phyloP scores from a whole-genome alignment of 495 filamentous ascomycete genomes.

The Penicillium alfredii region DNA sequence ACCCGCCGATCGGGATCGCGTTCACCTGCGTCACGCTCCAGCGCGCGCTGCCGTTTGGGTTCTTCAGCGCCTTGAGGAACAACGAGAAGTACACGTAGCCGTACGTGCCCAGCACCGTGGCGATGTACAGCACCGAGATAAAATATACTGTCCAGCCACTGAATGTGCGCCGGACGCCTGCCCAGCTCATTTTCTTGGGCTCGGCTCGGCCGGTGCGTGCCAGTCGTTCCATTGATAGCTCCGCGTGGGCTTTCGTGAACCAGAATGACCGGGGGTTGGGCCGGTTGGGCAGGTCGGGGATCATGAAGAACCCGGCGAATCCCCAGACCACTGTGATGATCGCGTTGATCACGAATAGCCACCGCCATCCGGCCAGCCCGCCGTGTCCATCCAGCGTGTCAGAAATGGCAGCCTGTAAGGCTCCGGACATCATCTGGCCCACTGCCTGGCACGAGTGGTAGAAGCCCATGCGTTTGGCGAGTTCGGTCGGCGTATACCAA shows the following conservation, averaged over 20 bases:
- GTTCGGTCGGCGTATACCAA: slow-evolving; percentile 34
- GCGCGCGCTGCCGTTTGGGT: slow-evolving; percentile 18
- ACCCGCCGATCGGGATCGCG: slow-evolving; percentile 29
- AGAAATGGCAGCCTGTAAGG: slow-evolving; percentile 30
- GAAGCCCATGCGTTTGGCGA: slow-evolving; percentile 44
- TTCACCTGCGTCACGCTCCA: slow-evolving; percentile 26
- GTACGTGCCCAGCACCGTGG: slow-evolving; percentile 27
- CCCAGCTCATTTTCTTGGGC: slow-evolving; percentile 27
- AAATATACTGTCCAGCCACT: slow-evolving; percentile 30
- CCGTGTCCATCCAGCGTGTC: slow-evolving; percentile 47
- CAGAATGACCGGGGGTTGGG: slow-evolving; percentile 29
- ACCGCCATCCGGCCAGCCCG: slow-evolving; percentile 61
- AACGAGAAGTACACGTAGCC: slow-evolving; percentile 29
- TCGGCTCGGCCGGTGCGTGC: slow-evolving; percentile 28
- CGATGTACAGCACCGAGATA: slow-evolving; percentile 23
- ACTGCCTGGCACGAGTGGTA: slow-evolving; percentile 34
- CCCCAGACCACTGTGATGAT: slow-evolving; percentile 52
- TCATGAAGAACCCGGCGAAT: slow-evolving; percentile 52
- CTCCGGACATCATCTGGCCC: slow-evolving; percentile 31
- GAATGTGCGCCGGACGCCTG: slow-evolving; percentile 24
- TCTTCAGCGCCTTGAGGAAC: slow-evolving; percentile 25
- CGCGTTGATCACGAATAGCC: slow-evolving; percentile 53
- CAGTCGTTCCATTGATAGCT: slow-evolving; percentile 24
- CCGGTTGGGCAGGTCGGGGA: slow-evolving; percentile 43
- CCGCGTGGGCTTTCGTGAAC: slow-evolving; percentile 25